phyloP scores from a whole-genome alignment of 2,329 filamentous ascomycete species.

The Fusarium acutatum region DNA sequence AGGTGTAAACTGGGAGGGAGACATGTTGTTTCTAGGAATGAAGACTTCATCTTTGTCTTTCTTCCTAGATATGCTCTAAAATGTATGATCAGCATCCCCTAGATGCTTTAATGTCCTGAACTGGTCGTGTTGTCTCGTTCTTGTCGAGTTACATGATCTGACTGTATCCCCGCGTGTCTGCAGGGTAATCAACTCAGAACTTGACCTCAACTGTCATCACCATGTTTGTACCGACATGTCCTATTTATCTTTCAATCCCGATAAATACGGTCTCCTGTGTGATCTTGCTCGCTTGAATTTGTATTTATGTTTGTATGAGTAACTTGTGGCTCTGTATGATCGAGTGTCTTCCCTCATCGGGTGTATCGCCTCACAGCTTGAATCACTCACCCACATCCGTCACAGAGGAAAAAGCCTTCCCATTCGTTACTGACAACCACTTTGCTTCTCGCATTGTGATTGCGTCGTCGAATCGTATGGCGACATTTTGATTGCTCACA shows the following conservation, averaged over 20 bases:
- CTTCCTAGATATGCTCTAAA: no score
- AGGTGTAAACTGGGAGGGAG: not conserved
- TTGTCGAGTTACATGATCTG: not conserved
- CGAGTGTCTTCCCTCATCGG: not conserved
- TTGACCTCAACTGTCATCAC: not conserved
- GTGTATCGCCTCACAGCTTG: not conserved
- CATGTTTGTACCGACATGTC: not conserved
- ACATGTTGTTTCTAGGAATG: not conserved
- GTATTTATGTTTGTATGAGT: no score
- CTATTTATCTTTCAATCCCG: not conserved
- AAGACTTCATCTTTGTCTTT: not conserved
- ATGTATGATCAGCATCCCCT: not conserved
- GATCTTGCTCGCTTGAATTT: accelerated
- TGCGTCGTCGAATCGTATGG: not conserved
- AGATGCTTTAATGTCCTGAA: not conserved
- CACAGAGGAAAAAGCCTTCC: not conserved
- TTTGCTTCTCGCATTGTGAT: not conserved
- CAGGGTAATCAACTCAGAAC: not conserved
- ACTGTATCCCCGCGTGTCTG: not conserved
- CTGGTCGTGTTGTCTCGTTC: not conserved
- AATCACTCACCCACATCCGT: not conserved
- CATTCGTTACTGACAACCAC: no score
- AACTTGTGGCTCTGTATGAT: not conserved
- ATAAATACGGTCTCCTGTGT: no score
- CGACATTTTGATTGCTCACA: not conserved